Percentiles rank a stretch among this genome's conserved stretches.
Evolutionary conservation across 2,329 filamentous ascomycete genomes (phyloP).

Genomic region (Alternaria ethzedia): DNA sequence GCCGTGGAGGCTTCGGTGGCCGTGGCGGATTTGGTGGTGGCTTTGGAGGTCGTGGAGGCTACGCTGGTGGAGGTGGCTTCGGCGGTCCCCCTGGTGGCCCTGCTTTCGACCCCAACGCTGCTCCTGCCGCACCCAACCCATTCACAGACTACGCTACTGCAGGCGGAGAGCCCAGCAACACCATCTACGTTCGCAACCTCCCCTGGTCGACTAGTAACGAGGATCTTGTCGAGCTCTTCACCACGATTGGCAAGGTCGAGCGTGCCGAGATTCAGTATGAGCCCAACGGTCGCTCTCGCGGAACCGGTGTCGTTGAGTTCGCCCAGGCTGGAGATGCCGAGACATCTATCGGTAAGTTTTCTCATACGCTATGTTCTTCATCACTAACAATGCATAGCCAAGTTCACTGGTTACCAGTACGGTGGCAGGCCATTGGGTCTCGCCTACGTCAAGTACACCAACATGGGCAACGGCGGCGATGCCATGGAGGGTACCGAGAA

Average conservation of each 20-base stretch:
- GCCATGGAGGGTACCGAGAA: slow-evolving; percentile 83
- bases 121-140: slow-evolving; percentile 74
- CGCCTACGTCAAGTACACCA: slow-evolving; percentile 92
- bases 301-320: slow-evolving; percentile 96
- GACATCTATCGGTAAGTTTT: slow-evolving; percentile 77
- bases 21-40: slow-evolving; percentile 63
- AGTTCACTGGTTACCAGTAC: slow-evolving; percentile 98
- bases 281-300: slow-evolving; percentile 90
- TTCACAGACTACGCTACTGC: slow-evolving; percentile 93
- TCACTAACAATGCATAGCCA: slow-evolving; percentile 62
- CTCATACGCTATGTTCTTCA: too few species aligned
- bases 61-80: slow-evolving; percentile 46
- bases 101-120: slow-evolving; percentile 56
- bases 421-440: slow-evolving; percentile 92
- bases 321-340: slow-evolving; percentile 83
- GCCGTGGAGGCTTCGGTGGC: slow-evolving; percentile 54
- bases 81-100: slow-evolving; percentile 47
- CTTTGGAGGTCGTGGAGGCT: slow-evolving; percentile 46
- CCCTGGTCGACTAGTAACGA: slow-evolving; percentile 99
- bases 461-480: slow-evolving; percentile 63
- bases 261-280: slow-evolving; percentile 99
- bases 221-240: slow-evolving; percentile 94
- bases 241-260: slow-evolving; percentile 96
- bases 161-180: slow-evolving; percentile 80
- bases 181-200: slow-evolving; percentile 95